phyloP scores from a whole-genome alignment of 495 filamentous ascomycete species.

The Hypoxylon subgilvum region DNA sequence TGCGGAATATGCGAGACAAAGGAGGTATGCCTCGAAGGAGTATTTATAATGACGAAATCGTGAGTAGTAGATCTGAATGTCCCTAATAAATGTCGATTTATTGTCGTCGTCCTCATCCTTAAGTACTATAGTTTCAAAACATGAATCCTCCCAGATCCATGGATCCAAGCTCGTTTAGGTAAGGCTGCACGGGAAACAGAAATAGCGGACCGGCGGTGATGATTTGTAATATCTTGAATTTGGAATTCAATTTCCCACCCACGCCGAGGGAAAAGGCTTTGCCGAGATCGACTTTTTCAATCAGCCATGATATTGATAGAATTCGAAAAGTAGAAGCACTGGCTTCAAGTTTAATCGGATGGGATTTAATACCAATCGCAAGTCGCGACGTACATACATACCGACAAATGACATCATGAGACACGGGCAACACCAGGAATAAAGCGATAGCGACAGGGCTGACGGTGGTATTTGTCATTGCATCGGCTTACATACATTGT shows the following conservation, averaged over 20 bases:
- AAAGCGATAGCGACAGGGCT: no score
- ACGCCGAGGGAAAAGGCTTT: not conserved
- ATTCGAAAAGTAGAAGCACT: not conserved
- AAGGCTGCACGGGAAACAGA: not conserved
- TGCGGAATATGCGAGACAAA: conserved; percentile 12
- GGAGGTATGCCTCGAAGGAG: not conserved
- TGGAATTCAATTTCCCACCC: conserved; percentile 14
- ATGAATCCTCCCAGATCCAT: not conserved
- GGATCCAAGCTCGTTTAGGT: not conserved
- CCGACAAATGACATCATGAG: no score
- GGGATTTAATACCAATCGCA: no score
- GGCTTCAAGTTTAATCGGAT: no score
- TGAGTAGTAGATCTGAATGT: conserved; percentile 1
- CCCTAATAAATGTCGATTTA: conserved; percentile 7
- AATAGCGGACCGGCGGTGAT: not conserved
- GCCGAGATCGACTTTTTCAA: not conserved
- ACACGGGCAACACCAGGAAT: no score
- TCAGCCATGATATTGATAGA: not conserved
- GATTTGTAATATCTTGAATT: conserved; percentile 7
- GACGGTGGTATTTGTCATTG: no score
- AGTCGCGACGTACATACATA: no score
- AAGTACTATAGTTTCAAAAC: conserved; percentile 2
- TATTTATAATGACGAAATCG: conserved; percentile 7
- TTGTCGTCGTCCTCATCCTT: conserved; percentile 30
- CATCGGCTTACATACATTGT: no score